Conservation (phyloP, 2,329 filamentous ascomycete species). For the Elsinoe arachidis region DNA sequence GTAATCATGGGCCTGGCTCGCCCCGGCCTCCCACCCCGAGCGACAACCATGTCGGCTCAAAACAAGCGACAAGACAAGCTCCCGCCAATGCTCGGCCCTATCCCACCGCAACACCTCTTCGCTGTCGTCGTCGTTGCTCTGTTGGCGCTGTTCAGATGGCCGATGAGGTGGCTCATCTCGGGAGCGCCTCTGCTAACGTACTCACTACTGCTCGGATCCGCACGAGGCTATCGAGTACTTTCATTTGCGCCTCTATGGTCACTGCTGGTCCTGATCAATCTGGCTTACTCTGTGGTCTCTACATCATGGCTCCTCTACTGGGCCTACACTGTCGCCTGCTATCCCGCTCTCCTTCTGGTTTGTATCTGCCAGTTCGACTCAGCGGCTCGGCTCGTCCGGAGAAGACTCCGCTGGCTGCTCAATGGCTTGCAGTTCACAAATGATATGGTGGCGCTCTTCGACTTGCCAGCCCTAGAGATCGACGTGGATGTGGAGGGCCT, state of each 20-base stretch:
- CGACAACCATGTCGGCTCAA: background rate
- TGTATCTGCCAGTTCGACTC: conserved; percentile 41
- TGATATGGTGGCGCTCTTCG: conserved; percentile 43
- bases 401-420: conserved; percentile 29
- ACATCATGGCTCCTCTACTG: conserved; percentile 47
- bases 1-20: background rate
- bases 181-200: conserved; percentile 33
- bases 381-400: conserved; percentile 30
- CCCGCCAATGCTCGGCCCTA: background rate
- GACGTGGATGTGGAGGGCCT: conserved; percentile 46
- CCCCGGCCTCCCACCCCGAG: background rate
- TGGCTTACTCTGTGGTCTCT: conserved; percentile 39
- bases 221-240: conserved; percentile 32
- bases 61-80: conserved; percentile 3
- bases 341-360: conserved; percentile 34
- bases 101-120: conserved; percentile 14
- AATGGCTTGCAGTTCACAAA: conserved; percentile 42
- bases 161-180: conserved; percentile 34
- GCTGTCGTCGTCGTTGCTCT: conserved; percentile 13
- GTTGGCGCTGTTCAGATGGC: conserved; percentile 23
- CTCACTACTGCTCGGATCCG: conserved; percentile 29
- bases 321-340: conserved; percentile 35
- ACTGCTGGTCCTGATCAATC: conserved; percentile 38
- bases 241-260: conserved; percentile 40
- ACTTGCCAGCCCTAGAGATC: conserved; percentile 45